Base-by-base conservation (phyloP, 78 protist species). In the Anaeramoeba flamelloides region DNA sequence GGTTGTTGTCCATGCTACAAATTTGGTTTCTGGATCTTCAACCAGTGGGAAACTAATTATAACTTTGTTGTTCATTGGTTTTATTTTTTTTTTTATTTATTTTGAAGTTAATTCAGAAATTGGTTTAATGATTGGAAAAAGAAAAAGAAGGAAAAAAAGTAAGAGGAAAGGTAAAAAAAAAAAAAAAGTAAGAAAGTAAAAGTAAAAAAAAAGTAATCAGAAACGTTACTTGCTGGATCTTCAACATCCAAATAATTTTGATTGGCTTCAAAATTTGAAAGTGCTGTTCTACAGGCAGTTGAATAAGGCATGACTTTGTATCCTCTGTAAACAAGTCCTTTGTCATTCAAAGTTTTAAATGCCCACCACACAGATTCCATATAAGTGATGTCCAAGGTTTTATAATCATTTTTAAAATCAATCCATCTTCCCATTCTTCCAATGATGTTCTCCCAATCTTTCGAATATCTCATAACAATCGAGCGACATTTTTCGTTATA, bases 1-100 rank as follows among this genome's bases (percentile, higher is more conserved):
- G 1, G 99, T 98, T 32, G 99, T 98, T 3, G 99, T 98, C 99
- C 99, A 98, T 22, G 98, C 99, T 3, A 96, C 76, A 22, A 95
- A 38, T 8, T 38, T 0, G n/a, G n/a, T 88, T 0, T 79, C 89
- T 17, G 85, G 74, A 17, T 84, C 90, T 30, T 82, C 87, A 4
- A 79, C 87, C 17, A 88, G 77, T 33, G 91, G 91, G 87, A 92
- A 88, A 74, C 84, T 31, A 76, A 85, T 79, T 37, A 65, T 74
- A 4, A 87, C 83, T n/a, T n/a, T n/a, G n/a, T n/a, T n/a, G n/a
- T n/a, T n/a, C n/a, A n/a, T n/a, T n/a, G n/a, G n/a, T n/a, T n/a
- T n/a, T n/a, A n/a, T n/a, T n/a, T n/a, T n/a, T n/a, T n/a, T n/a
- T n/a, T n/a, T n/a, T n/a, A n/a, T n/a, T n/a, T n/a, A n/a, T n/a